Evolutionary conservation across 176 grass and related monocot genomes (phyloP).

Genomic region (Avena insularis): DNA sequence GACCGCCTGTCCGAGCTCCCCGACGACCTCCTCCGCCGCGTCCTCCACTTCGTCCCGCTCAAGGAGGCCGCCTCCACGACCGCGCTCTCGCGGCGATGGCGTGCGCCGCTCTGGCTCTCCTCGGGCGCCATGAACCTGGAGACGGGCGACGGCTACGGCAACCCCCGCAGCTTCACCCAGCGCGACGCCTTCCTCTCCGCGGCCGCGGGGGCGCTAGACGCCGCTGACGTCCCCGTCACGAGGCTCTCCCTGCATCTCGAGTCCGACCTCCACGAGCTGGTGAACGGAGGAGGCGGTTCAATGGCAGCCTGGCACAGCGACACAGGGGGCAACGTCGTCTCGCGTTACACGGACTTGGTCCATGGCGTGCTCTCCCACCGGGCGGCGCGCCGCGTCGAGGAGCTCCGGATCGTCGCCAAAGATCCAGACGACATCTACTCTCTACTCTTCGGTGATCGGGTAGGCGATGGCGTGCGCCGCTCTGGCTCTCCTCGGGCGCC

Average conservation of each 20-base stretch:
- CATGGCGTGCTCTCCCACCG: not conserved
- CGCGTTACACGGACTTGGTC: not conserved
- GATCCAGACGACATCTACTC: not conserved
- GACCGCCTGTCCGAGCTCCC: not conserved
- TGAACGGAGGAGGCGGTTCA: not conserved
- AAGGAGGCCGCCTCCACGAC: not conserved
- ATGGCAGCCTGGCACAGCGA: too few species aligned
- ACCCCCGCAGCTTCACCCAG: not conserved
- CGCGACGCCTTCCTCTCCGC: not conserved
- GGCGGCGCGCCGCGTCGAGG: not conserved
- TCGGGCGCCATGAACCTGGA: not conserved
- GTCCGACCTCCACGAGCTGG: not conserved
- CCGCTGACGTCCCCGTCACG: not conserved
- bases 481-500: not conserved
- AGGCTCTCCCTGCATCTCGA: not conserved
- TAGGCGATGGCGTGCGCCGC: not conserved
- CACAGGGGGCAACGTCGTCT: not conserved
- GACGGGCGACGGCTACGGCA: not conserved
- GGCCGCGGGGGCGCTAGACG: not conserved
- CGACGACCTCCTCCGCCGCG: not conserved
- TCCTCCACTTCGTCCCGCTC: not conserved
- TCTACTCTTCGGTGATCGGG: too few species aligned
- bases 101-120: not conserved
- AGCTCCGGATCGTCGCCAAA: not conserved
- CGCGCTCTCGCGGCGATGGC: not conserved